Base-by-base conservation (phyloP, 306 rosid species). In the Adenanthera pavonina region DNA sequence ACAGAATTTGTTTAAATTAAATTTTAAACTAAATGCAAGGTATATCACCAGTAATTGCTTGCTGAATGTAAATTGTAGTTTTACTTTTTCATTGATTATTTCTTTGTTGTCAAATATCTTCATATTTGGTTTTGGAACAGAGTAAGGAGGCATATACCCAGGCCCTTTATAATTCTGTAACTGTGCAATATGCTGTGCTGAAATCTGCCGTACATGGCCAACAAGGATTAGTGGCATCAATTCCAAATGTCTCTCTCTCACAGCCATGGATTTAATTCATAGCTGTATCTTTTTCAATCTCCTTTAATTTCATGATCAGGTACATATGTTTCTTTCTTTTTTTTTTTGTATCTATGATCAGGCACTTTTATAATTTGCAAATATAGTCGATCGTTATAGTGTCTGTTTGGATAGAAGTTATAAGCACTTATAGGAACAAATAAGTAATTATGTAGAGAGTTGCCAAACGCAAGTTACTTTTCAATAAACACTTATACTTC, bases 211-310 rank as follows among this genome's bases (percentile, higher is more conserved):
- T 94, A 79, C 89, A 90, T 48, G 88, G 91, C 44, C 81, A 74
- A 77, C 85, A 85, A 84, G 99, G 97, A 82, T 78, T 86, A 38
- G 34, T 54, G n/a, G 97, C 97, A 65, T 91, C 98, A 71, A 89
- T 82, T 52, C 88, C 91, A 7, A 81, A 52, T 76, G 87, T 96
- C 71, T 86, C 92, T 80, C 81, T 96, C 89, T 89, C 97, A 36
- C 99, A 96, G 83, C 93, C 97, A 9, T 92, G 99, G 97, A 86
- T 78, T 85, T 92, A 91, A 91, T 82, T 86, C 49, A 52, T 49
- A 65, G 78, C 75, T 38, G 75, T 67, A 67, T 74, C 64, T 60
- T 80, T 69, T 82, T 60, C 52, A 12, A 69, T 62, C 61, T 76
- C 75, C 77, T 46, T 84, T 81, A 20, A 84, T 77, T 78, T 70